Evolutionary conservation across 164 flowering plant genomes (phyloP), one percentile per base, ranked within the genome.

Genomic region (Magnolia kwangsiensis): DNA sequence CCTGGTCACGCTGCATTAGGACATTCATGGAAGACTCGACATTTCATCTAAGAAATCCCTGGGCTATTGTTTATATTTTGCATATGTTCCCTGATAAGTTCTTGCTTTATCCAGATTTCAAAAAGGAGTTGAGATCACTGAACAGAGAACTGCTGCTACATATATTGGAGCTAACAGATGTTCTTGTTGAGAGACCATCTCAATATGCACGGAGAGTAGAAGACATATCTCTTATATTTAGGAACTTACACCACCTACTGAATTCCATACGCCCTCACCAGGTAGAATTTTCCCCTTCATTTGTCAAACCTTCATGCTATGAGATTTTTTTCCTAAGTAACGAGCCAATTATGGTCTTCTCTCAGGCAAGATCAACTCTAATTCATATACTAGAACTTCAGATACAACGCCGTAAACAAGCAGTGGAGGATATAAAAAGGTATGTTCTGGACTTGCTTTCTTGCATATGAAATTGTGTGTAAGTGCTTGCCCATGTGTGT

Each of bases 141-240:
- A 95, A 95, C 74, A 87, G 98, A 83, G 97, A 95, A 78, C 75
- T 95, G 83, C 96, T 90, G 84, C 88, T 95, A 58, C 95, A 95
- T 76, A 81, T 95, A 66, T 81, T 95, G 86, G 98, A 95, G 88
- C 95, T 95, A 77, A 91, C 97, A 75, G 98, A 95, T 85, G 86
- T 92, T 83, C 94, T 94, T 84, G 93, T 94, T 78, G 97, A 94
- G 83, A 85, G 94, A 73, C 98, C 98, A 63, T 92, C 96, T 69
- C 98, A 94, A 72, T 94, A 94, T 84, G 98, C 97, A 21, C 87
- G 96, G 82, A 86, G 95, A 87, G 97, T 94, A 64, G 98, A 92
- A 78, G 97, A 94, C 59, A 88, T 94, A 75, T 94, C 98, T 79
- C 89, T 92, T 59, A 90, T 94, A 71, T 91, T 92, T 85, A 92